A percentile compares a stretch with the other conserved stretches of the same genome.
Evolutionary conservation across 768 basidiomycete genomes (phyloP).

Genomic region (Scleroderma citrinum): DNA sequence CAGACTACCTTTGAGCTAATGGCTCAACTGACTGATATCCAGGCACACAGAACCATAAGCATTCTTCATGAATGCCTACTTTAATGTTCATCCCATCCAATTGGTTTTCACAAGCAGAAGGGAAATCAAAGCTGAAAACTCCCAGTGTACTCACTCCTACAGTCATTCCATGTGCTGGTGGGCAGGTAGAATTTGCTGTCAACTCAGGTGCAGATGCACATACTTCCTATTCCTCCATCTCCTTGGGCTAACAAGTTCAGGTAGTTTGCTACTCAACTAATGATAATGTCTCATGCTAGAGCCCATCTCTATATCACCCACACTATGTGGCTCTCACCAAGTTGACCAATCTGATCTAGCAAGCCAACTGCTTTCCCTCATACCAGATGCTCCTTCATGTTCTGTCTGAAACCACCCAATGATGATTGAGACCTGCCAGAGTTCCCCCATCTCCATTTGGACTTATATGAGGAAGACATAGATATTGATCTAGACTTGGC

Average conservation of each 20-base stretch:
- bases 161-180: conserved; percentile 64
- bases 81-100: conserved; percentile 59
- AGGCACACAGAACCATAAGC: conserved; percentile 69
- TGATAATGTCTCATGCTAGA: conserved; percentile 54
- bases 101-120: conserved; percentile 32
- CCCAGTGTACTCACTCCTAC: conserved; percentile 72
- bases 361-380: conserved; percentile 51
- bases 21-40: conserved; percentile 4
- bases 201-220: conserved; percentile 66
- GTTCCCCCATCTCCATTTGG: conserved; percentile 65
- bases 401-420: conserved; percentile 69
- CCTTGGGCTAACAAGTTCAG: conserved; percentile 3
- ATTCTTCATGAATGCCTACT: conserved; percentile 69
- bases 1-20: conserved; percentile 6
- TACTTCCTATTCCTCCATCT: conserved; percentile 3
- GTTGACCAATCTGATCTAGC: conserved; percentile 59
- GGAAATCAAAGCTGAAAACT: conserved; percentile 55
- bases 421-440: conserved; percentile 75
- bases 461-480: conserved; percentile 45
- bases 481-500: conserved; percentile 56
- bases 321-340: conserved; percentile 61
- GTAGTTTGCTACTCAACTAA: conserved; percentile 68
- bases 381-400: conserved; percentile 64
- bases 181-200: conserved; percentile 57
- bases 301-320: conserved; percentile 37